A percentile compares a stretch with the other conserved stretches of the same genome.
These are phyloP conservation scores for Tricholoma terreum DNA, from an alignment of 768 basidiomycete species.

Conservation along the genomic window DNA sequence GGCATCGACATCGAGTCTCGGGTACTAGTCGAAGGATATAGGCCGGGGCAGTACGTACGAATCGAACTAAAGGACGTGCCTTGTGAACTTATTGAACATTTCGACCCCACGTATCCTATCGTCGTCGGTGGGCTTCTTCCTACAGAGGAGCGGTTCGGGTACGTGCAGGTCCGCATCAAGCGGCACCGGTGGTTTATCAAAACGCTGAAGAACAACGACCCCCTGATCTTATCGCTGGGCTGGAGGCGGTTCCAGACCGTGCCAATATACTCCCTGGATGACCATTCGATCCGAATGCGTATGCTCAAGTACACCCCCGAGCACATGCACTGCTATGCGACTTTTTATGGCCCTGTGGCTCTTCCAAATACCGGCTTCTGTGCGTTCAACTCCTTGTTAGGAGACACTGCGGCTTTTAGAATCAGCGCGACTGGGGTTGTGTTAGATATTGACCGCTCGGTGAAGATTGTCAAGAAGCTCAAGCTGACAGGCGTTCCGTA, in stretches of 20 bases:
- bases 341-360: constrained; percentile 92
- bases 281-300: constrained; percentile 97
- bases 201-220: constrained; percentile 96
- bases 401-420: constrained; percentile 74
- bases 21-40: constrained; percentile 83
- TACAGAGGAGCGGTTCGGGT: constrained; percentile 90
- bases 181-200: constrained; percentile 90
- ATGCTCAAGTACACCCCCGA: constrained; percentile 99
- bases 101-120: constrained; percentile 88
- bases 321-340: constrained; percentile 99
- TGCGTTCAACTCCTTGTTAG: constrained; percentile 83
- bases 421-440: constrained; percentile 94
- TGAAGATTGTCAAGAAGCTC: constrained; percentile 97
- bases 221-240: constrained; percentile 93
- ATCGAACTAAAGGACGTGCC: constrained; percentile 84
- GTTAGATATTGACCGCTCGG: constrained; percentile 86
- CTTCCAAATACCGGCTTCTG: constrained; percentile 96
- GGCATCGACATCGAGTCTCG: constrained; percentile 74
- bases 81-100: constrained; percentile 89
- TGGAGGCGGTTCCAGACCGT: constrained; percentile 96
- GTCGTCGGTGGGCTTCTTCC: constrained; percentile 88
- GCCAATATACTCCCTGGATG: constrained; percentile 95
- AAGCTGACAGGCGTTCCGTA: constrained; percentile 94
- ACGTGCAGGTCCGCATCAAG: constrained; percentile 93
- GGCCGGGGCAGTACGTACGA: constrained; percentile 90